A percentile compares a stretch with the other conserved stretches of the same genome.
Evolutionary conservation across 495 filamentous ascomycete species (phyloP).

Genomic region (Tuber borchii): DNA sequence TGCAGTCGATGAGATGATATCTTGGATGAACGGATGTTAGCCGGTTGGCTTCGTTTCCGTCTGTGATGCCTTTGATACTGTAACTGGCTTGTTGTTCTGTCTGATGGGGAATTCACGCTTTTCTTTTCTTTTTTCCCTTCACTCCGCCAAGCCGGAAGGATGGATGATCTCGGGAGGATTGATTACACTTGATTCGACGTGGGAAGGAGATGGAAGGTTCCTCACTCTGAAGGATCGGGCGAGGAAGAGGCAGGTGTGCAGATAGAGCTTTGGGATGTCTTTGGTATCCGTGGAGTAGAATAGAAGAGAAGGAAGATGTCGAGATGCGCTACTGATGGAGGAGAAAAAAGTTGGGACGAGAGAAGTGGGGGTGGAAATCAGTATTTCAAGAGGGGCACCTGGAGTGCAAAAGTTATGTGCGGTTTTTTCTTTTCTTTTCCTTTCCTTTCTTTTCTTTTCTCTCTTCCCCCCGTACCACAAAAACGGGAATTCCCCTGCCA

Average conservation of each 20-base stretch:
- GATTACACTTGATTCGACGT: not conserved
- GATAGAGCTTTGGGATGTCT: conserved; percentile 8
- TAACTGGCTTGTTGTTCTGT: not conserved
- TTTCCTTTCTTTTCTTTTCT: not conserved
- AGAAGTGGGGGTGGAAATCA: conserved; percentile 2
- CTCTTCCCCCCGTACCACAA: not conserved
- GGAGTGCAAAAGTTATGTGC: not conserved
- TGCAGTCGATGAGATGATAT: conserved; percentile 3
- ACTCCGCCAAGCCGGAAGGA: not conserved
- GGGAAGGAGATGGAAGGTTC: not conserved
- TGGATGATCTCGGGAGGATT: not conserved
- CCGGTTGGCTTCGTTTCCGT: not conserved
- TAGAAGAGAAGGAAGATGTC: not conserved
- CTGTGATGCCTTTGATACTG: not conserved
- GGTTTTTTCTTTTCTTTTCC: not conserved
- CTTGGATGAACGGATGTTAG: not conserved
- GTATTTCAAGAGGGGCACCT: conserved; percentile 16
- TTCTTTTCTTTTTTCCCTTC: not conserved
- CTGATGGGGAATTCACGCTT: not conserved
- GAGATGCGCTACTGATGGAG: conserved; percentile 10
- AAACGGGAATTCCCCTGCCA: not conserved
- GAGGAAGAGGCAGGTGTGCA: conserved; percentile 3
- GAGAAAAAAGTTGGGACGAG: not conserved
- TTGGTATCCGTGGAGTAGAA: conserved; percentile 1
- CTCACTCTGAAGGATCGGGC: not conserved